phyloP scores from a whole-genome alignment of 176 grass and related monocot genomes.

The Bolboschoenus planiculmis region DNA sequence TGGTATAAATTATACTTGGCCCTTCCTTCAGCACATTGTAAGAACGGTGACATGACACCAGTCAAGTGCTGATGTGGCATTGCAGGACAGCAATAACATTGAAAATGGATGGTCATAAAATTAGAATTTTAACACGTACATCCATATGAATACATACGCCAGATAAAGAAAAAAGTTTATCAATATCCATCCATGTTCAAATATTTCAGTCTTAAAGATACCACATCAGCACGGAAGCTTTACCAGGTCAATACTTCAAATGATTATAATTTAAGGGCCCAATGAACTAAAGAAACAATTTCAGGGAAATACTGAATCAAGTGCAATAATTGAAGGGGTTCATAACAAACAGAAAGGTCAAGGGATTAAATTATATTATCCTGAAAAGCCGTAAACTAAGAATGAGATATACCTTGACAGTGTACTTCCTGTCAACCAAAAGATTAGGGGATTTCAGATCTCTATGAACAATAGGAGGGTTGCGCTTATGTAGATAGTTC shows the following conservation, averaged over 20 bases:
- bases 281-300: not conserved
- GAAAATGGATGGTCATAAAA: not conserved
- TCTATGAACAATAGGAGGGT: conserved; percentile 92
- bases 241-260: not conserved
- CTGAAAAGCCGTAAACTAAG: not conserved
- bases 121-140: not conserved
- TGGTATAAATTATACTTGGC: not conserved
- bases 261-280: not conserved
- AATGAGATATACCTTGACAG: conserved; percentile 56
- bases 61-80: not conserved
- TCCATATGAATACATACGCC: not conserved
- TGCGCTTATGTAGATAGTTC: conserved; percentile 94
- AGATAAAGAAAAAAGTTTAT: not conserved
- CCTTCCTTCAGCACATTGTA: not conserved
- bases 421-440: conserved; percentile 97
- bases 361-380: not conserved
- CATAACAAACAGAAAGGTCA: not conserved
- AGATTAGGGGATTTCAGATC: conserved; percentile 99
- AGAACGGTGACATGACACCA: not conserved
- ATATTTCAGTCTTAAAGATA: not conserved
- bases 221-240: not conserved
- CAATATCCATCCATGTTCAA: not conserved
- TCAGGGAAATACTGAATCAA: not conserved
- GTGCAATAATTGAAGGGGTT: not conserved
- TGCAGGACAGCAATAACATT: not conserved